A percentile compares a stretch with the other conserved stretches of the same genome.
These are phyloP conservation scores for Aspergillus spinulosporus DNA, from an alignment of 2,329 filamentous ascomycete genomes.

Conservation along the genomic window DNA sequence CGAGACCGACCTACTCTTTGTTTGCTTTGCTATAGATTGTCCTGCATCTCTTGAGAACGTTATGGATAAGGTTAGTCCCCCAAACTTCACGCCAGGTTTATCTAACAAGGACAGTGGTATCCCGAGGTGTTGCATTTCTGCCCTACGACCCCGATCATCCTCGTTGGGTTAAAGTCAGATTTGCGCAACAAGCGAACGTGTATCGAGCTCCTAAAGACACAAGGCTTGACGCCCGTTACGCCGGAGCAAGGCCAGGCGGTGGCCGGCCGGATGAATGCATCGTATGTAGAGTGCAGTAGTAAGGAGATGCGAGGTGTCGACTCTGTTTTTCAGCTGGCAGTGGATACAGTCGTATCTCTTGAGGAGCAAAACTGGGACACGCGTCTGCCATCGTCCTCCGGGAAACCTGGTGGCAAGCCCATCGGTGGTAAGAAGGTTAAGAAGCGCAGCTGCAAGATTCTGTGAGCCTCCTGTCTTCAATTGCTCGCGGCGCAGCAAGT, in stretches of 20 bases:
- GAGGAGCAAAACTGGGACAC: conserved; percentile 60
- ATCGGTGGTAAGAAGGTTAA: conserved; percentile 65
- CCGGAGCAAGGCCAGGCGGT: conserved; percentile 84
- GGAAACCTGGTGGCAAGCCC: conserved; percentile 18
- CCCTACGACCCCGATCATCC: conserved; percentile 91
- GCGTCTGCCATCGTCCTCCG: conserved; percentile 17
- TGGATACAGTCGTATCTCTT: conserved; percentile 83
- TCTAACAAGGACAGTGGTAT: conserved; percentile 71
- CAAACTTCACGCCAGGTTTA: conserved; percentile 5
- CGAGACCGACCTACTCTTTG: conserved; percentile 95
- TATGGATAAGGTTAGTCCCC: conserved; percentile 80
- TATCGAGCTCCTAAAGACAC: conserved; percentile 97
- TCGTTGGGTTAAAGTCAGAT: conserved; percentile 95
- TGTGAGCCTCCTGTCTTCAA: conserved; percentile 53
- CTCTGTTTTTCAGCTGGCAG: conserved; percentile 91
- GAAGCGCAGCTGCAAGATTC: conserved; percentile 78
- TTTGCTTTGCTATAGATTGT: conserved; percentile 99
- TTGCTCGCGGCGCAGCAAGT: conserved; percentile 15
- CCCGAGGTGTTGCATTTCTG: conserved; percentile 99
- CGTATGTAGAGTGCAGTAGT: conserved; percentile 97
- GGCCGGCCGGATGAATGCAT: conserved; percentile 87
- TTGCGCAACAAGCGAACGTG: conserved; percentile 93
- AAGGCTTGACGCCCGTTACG: conserved; percentile 92
- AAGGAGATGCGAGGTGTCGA: conserved; percentile 97
- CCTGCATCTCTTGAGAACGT: conserved; percentile 98